These are phyloP conservation scores for Wickerhamiella slavikovae DNA, from an alignment of 805 yeast genomes.

Conservation along the genomic window DNA sequence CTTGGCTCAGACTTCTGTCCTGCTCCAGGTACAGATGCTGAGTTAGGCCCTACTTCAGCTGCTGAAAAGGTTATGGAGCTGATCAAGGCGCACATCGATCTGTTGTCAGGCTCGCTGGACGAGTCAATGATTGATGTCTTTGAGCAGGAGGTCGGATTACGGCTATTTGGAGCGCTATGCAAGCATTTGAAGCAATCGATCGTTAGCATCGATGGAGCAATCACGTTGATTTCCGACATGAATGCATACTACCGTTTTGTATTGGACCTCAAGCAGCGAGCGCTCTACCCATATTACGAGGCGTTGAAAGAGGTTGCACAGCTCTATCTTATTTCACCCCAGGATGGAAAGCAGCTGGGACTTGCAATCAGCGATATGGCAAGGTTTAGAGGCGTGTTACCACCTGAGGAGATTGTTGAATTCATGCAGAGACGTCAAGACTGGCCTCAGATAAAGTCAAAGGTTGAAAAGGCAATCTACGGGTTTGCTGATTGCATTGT, in stretches of 20 bases:
- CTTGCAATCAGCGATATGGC: constrained; percentile 62
- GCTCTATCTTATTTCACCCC: constrained; percentile 48
- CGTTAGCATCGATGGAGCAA: constrained; percentile 66
- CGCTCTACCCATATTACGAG: constrained; percentile 50
- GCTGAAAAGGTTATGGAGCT: constrained; percentile 42
- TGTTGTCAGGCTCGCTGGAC: constrained; percentile 67
- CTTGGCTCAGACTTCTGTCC: constrained; percentile 46
- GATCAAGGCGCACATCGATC: constrained; percentile 46
- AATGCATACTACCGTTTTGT: constrained; percentile 63
- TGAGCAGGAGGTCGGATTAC: constrained; percentile 80
- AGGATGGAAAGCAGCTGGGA: constrained; percentile 69
- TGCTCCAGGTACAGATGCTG: constrained; percentile 10
- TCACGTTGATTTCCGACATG: constrained; percentile 60
- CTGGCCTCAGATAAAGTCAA: constrained; percentile 55
- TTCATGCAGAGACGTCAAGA: constrained; percentile 75
- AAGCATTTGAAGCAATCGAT: constrained; percentile 56
- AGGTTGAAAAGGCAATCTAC: constrained; percentile 87
- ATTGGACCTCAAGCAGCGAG: constrained; percentile 27
- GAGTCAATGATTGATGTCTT: constrained; percentile 76
- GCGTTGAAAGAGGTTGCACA: constrained; percentile 75
- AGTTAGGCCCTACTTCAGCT: constrained; percentile 32
- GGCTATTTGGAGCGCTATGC: constrained; percentile 58
- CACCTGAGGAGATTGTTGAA: constrained; percentile 87
- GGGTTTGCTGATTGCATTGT: constrained; percentile 42
- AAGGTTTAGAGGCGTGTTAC: constrained; percentile 71